Conservation (phyloP, 2,329 filamentous ascomycete species). For the Aspergillus floridensis region DNA sequence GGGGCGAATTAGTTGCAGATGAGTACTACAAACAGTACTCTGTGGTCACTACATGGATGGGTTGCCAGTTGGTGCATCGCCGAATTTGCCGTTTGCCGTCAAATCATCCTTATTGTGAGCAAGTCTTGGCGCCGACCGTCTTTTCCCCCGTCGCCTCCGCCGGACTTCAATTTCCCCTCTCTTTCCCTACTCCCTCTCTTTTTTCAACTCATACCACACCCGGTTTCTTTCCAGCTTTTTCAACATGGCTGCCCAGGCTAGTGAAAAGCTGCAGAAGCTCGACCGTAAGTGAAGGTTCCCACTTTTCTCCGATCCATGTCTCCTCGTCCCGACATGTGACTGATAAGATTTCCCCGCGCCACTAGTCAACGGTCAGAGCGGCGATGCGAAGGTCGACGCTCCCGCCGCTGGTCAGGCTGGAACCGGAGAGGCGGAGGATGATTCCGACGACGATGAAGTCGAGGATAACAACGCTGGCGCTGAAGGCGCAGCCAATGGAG, state of each 20-base stretch:
- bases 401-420: slow-evolving; percentile 34
- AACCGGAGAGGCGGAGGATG: slow-evolving; percentile 51
- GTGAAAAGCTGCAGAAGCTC: slow-evolving; percentile 42
- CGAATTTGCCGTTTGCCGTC: no score
- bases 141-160: slow-evolving; percentile 4
- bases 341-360: slow-evolving; percentile 19
- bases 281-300: slow-evolving; percentile 30
- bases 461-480: slow-evolving; percentile 46
- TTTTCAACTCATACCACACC: slow-evolving; percentile 22
- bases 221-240: slow-evolving; percentile 17
- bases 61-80: background rate
- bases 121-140: slow-evolving; percentile 13
- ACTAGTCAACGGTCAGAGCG: slow-evolving; percentile 41
- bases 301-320: background rate
- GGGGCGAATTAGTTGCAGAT: no score
- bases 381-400: slow-evolving; percentile 33
- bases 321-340: slow-evolving; percentile 6
- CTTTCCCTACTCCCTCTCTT: slow-evolving; percentile 21
- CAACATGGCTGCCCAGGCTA: slow-evolving; percentile 44
- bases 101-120: background rate
- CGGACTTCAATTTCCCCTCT: slow-evolving; percentile 14
- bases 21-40: no score
- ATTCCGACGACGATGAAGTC: slow-evolving; percentile 53
- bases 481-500: slow-evolving; percentile 40
- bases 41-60: no score